Evolutionary conservation across 129 eudicot genomes (phyloP), one percentile per base, ranked within the genome.

Genomic region (Artemisia argyi): DNA sequence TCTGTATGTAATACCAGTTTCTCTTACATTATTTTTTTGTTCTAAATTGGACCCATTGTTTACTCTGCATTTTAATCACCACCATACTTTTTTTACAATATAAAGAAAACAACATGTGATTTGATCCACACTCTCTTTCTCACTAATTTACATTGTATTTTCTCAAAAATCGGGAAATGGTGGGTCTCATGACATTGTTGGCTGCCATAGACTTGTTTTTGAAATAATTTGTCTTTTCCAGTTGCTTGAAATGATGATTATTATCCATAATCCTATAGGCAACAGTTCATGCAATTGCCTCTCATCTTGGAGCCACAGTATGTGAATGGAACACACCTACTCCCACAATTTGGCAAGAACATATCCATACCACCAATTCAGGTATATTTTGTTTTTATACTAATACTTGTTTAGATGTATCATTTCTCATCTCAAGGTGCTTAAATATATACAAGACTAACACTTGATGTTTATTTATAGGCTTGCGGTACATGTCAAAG

Each of bases 311-410:
- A 79, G 91, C 81, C 13, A 71, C 65, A 62, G 64, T 94, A 80
- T 82, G 64, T 79, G 99, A 94, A 76, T 94, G 99, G 99, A 88
- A 83, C 58, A 88, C 97, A 50, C 99, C 99, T 57, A 90, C 96
- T 75, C 99, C 99, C 12, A 94, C 97, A 74, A 62, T 90, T 46
- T 94, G 99, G 99, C 96, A 86, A 77, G 99, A 94, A 77, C 97
- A 94, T 77, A 39, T 88, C 47, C 97, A 94, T 67, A 83, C 86
- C 81, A 73, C 86, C 10, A 76, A 60, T 74, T 75, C 96, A 82
- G 97, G 96, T 92, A 80, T 24, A 24, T 16, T 35, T 13, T 6
- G 14, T 39, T 2, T 16, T 30, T 59, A 9, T 0, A 30, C 5
- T 30, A 3, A 3, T 4, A 30, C 39, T 30, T 30, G 6, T 3